Conservation (phyloP, 2,329 filamentous ascomycete genomes). For the Domatiomyces catenatus region DNA sequence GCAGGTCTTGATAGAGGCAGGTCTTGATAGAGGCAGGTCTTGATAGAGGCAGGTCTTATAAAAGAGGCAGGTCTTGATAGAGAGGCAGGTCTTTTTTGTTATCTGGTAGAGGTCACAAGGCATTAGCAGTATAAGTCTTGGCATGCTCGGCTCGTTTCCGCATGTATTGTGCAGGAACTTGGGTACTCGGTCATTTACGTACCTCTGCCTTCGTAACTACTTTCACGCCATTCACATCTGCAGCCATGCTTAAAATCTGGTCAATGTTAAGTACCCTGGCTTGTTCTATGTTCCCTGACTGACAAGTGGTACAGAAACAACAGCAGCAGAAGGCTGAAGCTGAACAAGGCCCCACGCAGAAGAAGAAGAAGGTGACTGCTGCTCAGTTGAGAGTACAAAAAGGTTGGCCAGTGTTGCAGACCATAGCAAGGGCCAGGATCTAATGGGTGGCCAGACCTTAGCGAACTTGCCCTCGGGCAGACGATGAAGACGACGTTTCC, state of each 20-base stretch:
- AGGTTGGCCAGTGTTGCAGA: conserved; percentile 41
- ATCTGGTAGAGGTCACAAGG: too few relatives aligned
- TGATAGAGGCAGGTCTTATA: too few relatives aligned
- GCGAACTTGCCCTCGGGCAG: conserved; percentile 35
- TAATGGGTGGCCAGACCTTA: conserved; percentile 25
- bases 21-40: too few relatives aligned
- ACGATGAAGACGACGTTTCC: conserved; percentile 45
- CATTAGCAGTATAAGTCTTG: too few relatives aligned
- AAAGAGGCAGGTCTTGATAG: too few relatives aligned
- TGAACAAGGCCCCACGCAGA: conserved; percentile 66
- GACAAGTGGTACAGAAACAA: conserved; percentile 33
- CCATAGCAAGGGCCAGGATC: background rate
- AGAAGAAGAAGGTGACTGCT: conserved; percentile 98
- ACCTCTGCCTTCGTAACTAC: background rate
- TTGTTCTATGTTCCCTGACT: conserved; percentile 3
- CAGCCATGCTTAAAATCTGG: conserved; percentile 92
- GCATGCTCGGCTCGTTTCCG: too few relatives aligned
- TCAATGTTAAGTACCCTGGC: conserved; percentile 59
- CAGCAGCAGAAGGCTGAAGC: conserved; percentile 96
- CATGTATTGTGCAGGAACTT: background rate
- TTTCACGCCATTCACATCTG: background rate
- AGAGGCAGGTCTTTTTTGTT: too few relatives aligned
- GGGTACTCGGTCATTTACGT: background rate
- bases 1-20: too few relatives aligned
- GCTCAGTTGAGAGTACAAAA: conserved; percentile 92